Conservation (phyloP, 1,139 yeast species). For the Debaryomyces nepalensis region DNA sequence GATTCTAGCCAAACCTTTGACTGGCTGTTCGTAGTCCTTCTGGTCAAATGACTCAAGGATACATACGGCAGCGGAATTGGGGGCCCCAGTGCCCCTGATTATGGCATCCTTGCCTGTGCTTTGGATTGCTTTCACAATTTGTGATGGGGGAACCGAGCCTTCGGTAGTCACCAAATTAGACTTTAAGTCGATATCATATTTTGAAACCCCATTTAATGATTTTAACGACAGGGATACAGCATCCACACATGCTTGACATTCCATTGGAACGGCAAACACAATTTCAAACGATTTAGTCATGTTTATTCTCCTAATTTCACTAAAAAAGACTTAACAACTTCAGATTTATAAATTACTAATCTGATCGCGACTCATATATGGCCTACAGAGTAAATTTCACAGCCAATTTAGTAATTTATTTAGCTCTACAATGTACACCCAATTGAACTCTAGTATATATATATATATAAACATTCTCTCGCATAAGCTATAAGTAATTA, state of each 20-base stretch:
- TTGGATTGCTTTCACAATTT: slow-evolving; percentile 67
- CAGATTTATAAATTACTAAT: slow-evolving; percentile 1
- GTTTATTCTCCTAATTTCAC: background rate
- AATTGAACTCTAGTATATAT: background rate
- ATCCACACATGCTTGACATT: slow-evolving; percentile 71
- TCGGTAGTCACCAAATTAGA: slow-evolving; percentile 64
- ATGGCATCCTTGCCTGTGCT: slow-evolving; percentile 84
- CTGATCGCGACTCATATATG: slow-evolving; percentile 3
- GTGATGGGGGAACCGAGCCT: slow-evolving; percentile 73
- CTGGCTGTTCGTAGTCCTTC: slow-evolving; percentile 58
- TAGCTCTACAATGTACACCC: background rate
- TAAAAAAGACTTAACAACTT: background rate
- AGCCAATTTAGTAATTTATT: background rate
- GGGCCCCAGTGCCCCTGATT: slow-evolving; percentile 86
- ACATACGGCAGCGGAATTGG: slow-evolving; percentile 90
- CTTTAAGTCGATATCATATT: slow-evolving; percentile 55
- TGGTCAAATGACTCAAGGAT: slow-evolving; percentile 75
- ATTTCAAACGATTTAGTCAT: slow-evolving; percentile 57
- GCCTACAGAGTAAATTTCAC: background rate
- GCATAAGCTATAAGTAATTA: background rate
- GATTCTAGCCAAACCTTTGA: slow-evolving; percentile 85
- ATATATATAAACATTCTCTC: slow-evolving; percentile 1
- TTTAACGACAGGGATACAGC: slow-evolving; percentile 59
- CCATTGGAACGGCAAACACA: slow-evolving; percentile 79
- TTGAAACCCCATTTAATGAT: slow-evolving; percentile 49